Evolutionary conservation across 768 basidiomycete species (phyloP).

Genomic region (Termitomyces sp.): DNA sequence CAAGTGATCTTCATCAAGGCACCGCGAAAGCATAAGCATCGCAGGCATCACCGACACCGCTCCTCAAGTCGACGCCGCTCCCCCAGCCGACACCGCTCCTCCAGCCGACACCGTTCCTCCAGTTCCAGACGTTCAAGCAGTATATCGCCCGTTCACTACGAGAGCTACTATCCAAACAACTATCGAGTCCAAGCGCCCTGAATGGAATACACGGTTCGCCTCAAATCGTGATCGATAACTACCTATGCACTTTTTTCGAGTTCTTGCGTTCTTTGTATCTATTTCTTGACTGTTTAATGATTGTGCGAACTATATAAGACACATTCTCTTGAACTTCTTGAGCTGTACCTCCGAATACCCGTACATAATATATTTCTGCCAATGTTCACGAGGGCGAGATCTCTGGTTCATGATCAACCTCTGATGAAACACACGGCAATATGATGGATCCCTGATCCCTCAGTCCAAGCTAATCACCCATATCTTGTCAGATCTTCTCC

Average conservation of each 20-base stretch:
- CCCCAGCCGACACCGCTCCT: neutral
- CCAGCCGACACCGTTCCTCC: neutral
- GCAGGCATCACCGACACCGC: conserved; percentile 13
- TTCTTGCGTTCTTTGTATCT: neutral
- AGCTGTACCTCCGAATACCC: neutral
- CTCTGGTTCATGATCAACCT: neutral
- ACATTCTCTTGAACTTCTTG: neutral
- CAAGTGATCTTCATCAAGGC: conserved; percentile 27
- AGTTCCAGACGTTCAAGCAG: conserved; percentile 23
- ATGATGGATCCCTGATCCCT: too few species aligned
- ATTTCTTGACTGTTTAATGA: neutral
- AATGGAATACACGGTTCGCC: neutral
- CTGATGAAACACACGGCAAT: neutral
- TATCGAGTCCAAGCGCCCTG: neutral
- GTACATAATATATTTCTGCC: neutral
- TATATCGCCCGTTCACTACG: conserved; percentile 14
- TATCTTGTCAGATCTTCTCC: neutral
- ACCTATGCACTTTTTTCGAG: neutral
- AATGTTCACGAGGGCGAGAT: neutral
- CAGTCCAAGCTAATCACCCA: neutral
- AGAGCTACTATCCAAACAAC: conserved; percentile 10
- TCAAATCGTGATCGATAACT: neutral
- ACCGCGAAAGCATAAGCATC: conserved; percentile 26
- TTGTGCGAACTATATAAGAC: neutral
- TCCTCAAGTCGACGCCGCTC: conserved; percentile 15